Evolutionary conservation across 2,329 filamentous ascomycete species (phyloP).

Genomic region (Trichoderma citrinoviride): DNA sequence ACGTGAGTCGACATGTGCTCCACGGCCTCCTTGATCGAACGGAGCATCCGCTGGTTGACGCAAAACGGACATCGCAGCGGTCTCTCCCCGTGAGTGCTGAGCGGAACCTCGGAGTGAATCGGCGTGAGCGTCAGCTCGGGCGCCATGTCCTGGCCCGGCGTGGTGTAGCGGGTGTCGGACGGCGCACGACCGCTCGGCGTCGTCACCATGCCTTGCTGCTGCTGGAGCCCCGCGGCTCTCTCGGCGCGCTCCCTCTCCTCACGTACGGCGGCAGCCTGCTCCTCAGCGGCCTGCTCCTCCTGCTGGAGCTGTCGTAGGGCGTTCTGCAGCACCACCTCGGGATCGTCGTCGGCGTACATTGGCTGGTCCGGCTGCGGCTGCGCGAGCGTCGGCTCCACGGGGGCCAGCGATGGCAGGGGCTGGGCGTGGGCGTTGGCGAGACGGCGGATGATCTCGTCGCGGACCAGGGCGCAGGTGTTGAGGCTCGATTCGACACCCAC

Average conservation of each 20-base stretch:
- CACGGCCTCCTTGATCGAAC: constrained; percentile 59
- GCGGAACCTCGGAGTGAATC: constrained; percentile 49
- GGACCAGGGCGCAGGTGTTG: constrained; percentile 54
- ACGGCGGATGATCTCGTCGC: constrained; percentile 54
- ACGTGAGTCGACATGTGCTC: constrained; percentile 63
- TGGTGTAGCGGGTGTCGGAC: constrained; percentile 36
- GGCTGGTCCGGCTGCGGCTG: constrained; percentile 36
- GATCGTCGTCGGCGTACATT: constrained; percentile 52
- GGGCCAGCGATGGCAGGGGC: constrained; percentile 29
- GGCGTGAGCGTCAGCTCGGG: constrained; percentile 53
- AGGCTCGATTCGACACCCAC: constrained; percentile 56
- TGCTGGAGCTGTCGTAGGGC: constrained; percentile 58
- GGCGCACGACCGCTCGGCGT: constrained; percentile 33
- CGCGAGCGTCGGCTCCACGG: constrained; percentile 30
- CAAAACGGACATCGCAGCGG: constrained; percentile 60
- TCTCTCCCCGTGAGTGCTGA: constrained; percentile 44
- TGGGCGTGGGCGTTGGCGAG: constrained; percentile 28
- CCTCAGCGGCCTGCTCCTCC: constrained; percentile 57
- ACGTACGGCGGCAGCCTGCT: constrained; percentile 53
- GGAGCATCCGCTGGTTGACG: constrained; percentile 59
- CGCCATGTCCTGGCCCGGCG: constrained; percentile 37
- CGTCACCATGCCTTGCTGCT: constrained; percentile 34
- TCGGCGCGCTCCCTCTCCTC: constrained; percentile 53
- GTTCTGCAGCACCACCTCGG: constrained; percentile 58
- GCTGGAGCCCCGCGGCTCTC: constrained; percentile 34